phyloP scores from a whole-genome alignment of 495 filamentous ascomycete genomes.

The Daldinia childiae region DNA sequence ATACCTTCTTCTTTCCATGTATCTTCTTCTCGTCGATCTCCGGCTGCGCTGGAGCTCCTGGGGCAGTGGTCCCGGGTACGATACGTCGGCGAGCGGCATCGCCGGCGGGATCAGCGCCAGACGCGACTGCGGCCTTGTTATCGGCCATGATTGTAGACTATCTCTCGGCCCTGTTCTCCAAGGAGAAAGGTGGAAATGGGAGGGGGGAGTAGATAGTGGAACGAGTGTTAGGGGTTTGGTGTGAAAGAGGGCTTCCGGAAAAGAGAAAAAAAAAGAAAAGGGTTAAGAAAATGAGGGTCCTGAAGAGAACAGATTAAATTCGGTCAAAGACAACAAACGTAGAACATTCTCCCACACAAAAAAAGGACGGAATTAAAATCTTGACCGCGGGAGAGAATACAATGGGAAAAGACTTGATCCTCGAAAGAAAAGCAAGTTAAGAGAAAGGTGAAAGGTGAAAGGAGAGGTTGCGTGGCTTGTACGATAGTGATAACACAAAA shows the following conservation, averaged over 20 bases:
- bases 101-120: constrained; percentile 69
- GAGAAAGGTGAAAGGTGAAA: constrained; percentile 19
- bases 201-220: constrained; percentile 28
- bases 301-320: constrained; percentile 40
- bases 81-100: constrained; percentile 80
- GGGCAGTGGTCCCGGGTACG: constrained; percentile 62
- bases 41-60: constrained; percentile 49
- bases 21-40: constrained; percentile 72
- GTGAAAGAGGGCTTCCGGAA: constrained; percentile 26
- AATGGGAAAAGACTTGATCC: constrained; percentile 26
- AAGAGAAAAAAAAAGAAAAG: constrained; percentile 2
- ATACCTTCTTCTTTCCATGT: constrained; percentile 66
- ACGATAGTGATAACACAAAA: constrained; percentile 38
- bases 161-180: constrained; percentile 25
- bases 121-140: constrained; percentile 64
- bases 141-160: constrained; percentile 55
- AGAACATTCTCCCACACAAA: constrained; percentile 36
- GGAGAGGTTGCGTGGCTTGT: constrained; percentile 41
- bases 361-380: constrained; percentile 27
- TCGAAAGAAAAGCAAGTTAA: constrained; percentile 33
- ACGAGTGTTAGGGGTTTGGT: constrained; percentile 36
- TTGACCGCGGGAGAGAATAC: constrained; percentile 21
- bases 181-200: constrained; percentile 22
- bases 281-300: constrained; percentile 34
- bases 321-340: constrained; percentile 40